A percentile compares a stretch with the other conserved stretches of the same genome.
Conservation (phyloP, 805 yeast genomes). For the Maudiozyma barnettii region DNA sequence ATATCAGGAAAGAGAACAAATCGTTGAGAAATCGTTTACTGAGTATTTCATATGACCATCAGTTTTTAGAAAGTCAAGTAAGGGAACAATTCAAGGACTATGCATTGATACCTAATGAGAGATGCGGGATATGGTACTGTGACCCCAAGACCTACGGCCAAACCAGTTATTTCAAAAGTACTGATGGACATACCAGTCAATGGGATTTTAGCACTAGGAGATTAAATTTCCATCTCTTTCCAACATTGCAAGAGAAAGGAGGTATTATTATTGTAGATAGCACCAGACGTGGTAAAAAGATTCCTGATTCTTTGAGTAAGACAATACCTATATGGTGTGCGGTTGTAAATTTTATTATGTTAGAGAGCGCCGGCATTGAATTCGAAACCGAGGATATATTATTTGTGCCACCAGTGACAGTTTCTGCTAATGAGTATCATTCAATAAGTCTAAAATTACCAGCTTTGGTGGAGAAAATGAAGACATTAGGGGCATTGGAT, state of each 20-base stretch:
- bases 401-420: conserved; percentile 41
- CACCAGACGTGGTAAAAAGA: conserved; percentile 71
- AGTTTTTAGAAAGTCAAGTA: conserved; percentile 34
- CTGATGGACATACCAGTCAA: conserved; percentile 79
- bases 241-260: conserved; percentile 31
- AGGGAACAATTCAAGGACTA: conserved; percentile 30
- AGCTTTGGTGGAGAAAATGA: conserved; percentile 37
- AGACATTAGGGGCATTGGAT: conserved; percentile 33
- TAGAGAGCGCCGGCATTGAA: conserved; percentile 22
- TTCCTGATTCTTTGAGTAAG: conserved; percentile 82
- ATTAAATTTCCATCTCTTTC: conserved; percentile 62
- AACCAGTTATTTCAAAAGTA: conserved; percentile 72
- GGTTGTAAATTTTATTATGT: conserved; percentile 50
- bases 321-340: conserved; percentile 92
- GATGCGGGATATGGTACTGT: conserved; percentile 86
- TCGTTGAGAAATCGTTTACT: conserved; percentile 53
- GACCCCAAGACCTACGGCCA: conserved; percentile 34
- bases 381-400: conserved; percentile 29
- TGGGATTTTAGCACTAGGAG: conserved; percentile 74
- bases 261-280: conserved; percentile 70
- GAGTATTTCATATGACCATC: conserved; percentile 58
- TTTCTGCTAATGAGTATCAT: conserved; percentile 47
- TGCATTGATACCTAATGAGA: conserved; percentile 61
- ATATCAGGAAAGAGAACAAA: conserved; percentile 40
- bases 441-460: conserved; percentile 43